phyloP scores from a whole-genome alignment of 2,329 filamentous ascomycete species.

The Exserohilum turcica region DNA sequence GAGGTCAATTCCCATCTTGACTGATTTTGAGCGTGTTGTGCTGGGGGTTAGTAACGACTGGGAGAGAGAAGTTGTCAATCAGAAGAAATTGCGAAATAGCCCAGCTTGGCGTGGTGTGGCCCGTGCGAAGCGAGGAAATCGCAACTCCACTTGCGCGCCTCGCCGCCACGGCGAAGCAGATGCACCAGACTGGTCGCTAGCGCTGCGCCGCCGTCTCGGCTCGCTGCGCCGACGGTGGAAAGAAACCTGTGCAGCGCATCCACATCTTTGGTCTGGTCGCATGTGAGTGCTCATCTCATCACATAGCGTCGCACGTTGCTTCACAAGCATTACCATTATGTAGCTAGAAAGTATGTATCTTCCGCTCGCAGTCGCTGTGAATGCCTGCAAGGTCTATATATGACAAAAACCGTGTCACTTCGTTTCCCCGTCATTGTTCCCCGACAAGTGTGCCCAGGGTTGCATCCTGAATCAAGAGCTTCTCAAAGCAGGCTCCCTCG shows the following conservation, averaged over 20 bases:
- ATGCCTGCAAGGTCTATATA: conserved; percentile 37
- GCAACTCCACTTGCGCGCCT: conserved; percentile 5
- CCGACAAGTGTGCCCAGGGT: conserved; percentile 24
- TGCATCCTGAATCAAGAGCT: conserved; percentile 17
- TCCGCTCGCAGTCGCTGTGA: conserved; percentile 23
- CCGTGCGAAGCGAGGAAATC: conserved; percentile 10
- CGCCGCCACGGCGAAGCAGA: background rate
- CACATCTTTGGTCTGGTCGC: too few relatives aligned
- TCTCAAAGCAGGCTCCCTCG: conserved; percentile 21
- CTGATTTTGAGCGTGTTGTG: conserved; percentile 42
- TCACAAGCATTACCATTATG: conserved; percentile 42
- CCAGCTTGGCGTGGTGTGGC: conserved; percentile 17
- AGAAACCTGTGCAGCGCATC: too few relatives aligned
- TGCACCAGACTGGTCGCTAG: background rate
- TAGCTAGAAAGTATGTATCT: conserved; percentile 35
- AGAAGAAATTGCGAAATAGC: conserved; percentile 25
- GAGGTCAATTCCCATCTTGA: conserved; percentile 50
- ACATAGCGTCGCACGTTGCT: background rate
- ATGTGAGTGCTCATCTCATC: too few relatives aligned
- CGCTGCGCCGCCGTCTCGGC: background rate
- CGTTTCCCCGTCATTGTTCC: conserved; percentile 36
- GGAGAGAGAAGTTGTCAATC: conserved; percentile 16
- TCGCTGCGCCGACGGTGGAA: background rate
- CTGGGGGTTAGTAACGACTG: conserved; percentile 39
- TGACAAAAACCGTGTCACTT: conserved; percentile 39